phyloP scores from a whole-genome alignment of 1,139 yeast species.

The Cylindricascospora bacillispora region DNA sequence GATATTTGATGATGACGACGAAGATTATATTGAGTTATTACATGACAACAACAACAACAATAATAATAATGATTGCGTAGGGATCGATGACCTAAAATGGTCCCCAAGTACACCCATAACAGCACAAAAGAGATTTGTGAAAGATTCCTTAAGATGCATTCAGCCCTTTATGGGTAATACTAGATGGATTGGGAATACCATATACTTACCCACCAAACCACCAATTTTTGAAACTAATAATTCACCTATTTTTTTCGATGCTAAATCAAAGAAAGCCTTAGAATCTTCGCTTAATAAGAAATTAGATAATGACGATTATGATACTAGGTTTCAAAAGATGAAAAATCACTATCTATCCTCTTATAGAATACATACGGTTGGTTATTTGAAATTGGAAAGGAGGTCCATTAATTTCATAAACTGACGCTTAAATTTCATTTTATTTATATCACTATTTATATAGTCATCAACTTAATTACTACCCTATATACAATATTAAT shows the following conservation, averaged over 20 bases:
- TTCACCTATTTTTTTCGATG: conserved; percentile 11
- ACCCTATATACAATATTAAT: too few relatives aligned
- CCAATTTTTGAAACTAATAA: conserved; percentile 22
- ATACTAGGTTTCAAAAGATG: too few relatives aligned
- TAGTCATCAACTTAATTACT: too few relatives aligned
- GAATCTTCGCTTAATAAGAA: not conserved
- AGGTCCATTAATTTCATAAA: too few relatives aligned
- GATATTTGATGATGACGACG: conserved; percentile 7
- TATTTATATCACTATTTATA: too few relatives aligned
- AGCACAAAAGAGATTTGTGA: conserved; percentile 34
- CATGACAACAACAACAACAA: conserved; percentile 2
- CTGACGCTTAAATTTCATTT: too few relatives aligned
- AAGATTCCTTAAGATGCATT: conserved; percentile 47
- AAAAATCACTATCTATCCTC: conserved; percentile 6
- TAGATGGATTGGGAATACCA: conserved; percentile 38
- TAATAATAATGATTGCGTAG: conserved; percentile 4
- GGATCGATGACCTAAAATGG: conserved; percentile 34
- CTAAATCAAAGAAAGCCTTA: conserved; percentile 14
- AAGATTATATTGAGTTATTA: conserved; percentile 6
- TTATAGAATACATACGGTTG: not conserved
- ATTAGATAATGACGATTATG: conserved; percentile 4
- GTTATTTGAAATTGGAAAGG: conserved; percentile 3
- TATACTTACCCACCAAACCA: conserved; percentile 33
- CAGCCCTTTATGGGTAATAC: conserved; percentile 42
- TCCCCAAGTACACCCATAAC: conserved; percentile 32